Conservation (phyloP, 306 rosid species). For the Cicer arietinum region DNA sequence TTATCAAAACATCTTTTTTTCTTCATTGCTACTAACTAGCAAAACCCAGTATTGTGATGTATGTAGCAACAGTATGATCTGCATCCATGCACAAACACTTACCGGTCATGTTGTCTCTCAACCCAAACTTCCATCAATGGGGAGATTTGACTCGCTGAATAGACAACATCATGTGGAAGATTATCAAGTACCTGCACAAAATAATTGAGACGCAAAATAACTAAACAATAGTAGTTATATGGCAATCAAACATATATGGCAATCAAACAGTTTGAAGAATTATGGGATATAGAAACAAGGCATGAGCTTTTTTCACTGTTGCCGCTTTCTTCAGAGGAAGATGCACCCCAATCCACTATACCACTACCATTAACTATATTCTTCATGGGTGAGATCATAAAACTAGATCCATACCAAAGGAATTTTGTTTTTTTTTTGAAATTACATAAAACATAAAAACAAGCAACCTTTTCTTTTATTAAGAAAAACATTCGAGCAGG, state of each 20-base stretch:
- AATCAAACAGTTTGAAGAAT: conserved; percentile 10
- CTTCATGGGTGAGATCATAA: conserved; percentile 23
- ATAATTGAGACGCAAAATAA: conserved; percentile 32
- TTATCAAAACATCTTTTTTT: neutral
- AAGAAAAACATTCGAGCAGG: neutral
- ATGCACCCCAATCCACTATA: neutral
- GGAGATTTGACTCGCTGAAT: conserved; percentile 80
- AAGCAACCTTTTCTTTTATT: conserved; percentile 11
- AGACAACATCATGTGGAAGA: conserved; percentile 95
- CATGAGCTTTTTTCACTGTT: neutral
- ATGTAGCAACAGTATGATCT: conserved; percentile 33
- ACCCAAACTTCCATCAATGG: conserved; percentile 98
- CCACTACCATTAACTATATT: neutral
- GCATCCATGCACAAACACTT: conserved; percentile 41
- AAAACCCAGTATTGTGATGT: conserved; percentile 9
- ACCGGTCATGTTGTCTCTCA: conserved; percentile 70
- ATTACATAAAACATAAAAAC: conserved; percentile 9
- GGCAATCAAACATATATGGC: conserved; percentile 6
- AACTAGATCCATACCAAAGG: conserved; percentile 25
- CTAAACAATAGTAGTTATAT: conserved; percentile 3
- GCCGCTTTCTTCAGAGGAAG: conserved; percentile 16
- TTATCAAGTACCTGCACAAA: conserved; percentile 88
- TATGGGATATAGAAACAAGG: neutral
- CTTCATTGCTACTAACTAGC: conserved; percentile 1
- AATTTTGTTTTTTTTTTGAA: neutral